Percentiles rank a stretch among this genome's conserved stretches.
Conservation (phyloP, 805 yeast genomes). For the Ogataea thermomethanolica region DNA sequence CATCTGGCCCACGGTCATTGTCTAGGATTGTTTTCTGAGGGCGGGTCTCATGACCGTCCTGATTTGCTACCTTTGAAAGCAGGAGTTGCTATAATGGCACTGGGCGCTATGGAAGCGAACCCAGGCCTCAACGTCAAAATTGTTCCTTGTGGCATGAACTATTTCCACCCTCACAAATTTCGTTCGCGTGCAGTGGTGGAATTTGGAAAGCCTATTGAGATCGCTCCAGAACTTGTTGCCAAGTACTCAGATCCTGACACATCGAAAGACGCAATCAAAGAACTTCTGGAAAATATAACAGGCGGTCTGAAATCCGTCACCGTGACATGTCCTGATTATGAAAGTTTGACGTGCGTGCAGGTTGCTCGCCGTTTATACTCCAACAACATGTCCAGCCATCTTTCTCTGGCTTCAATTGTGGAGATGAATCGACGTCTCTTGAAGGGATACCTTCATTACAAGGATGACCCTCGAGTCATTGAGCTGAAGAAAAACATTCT, state of each 20-base stretch:
- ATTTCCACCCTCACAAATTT: conserved; percentile 93
- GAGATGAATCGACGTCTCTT: conserved; percentile 90
- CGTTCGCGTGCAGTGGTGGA: conserved; percentile 94
- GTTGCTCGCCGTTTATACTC: conserved; percentile 89
- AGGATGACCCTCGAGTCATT: conserved; percentile 65
- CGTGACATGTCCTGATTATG: conserved; percentile 84
- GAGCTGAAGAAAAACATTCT: conserved; percentile 60
- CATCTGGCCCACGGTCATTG: conserved; percentile 79
- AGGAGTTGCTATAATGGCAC: conserved; percentile 97
- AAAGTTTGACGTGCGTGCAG: conserved; percentile 83
- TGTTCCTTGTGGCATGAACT: conserved; percentile 86
- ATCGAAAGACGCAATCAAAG: conserved; percentile 69
- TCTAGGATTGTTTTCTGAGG: conserved; percentile 95
- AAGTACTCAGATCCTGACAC: conserved; percentile 58
- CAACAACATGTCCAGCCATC: conserved; percentile 61
- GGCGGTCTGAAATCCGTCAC: conserved; percentile 80
- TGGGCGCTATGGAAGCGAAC: conserved; percentile 83
- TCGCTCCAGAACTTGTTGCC: conserved; percentile 56
- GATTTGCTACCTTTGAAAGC: conserved; percentile 90
- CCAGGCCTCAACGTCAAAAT: conserved; percentile 77
- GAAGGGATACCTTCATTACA: conserved; percentile 71
- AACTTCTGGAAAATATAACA: conserved; percentile 65
- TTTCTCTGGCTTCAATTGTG: conserved; percentile 80
- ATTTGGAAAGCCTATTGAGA: conserved; percentile 83
- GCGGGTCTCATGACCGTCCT: conserved; percentile 96